A percentile compares a stretch with the other conserved stretches of the same genome.
These are phyloP conservation scores for Chytriomyces sp. DNA, from an alignment of 192 early-diverging fungal genomes.

Conservation along the genomic window DNA sequence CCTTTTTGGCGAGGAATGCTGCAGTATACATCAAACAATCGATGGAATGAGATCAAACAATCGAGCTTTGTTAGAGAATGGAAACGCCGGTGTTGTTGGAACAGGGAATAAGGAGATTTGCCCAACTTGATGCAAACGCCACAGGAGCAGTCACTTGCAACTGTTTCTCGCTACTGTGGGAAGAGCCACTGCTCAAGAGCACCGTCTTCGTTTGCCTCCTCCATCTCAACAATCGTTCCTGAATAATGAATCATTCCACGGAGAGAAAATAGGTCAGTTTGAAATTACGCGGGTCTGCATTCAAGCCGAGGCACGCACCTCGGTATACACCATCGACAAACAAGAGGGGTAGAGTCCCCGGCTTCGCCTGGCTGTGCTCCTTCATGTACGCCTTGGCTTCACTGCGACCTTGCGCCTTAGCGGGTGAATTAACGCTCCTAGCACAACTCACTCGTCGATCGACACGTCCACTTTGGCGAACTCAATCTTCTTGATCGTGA, in stretches of 20 bases:
- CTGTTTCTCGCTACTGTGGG: too few relatives aligned
- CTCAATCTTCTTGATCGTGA: slow-evolving; percentile 17
- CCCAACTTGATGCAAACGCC: too few relatives aligned
- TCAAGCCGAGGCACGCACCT: not conserved
- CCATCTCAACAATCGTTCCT: slow-evolving; percentile 28
- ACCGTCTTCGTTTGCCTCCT: slow-evolving; percentile 24
- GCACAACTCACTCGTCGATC: slow-evolving; percentile 1
- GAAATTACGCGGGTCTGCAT: too few relatives aligned
- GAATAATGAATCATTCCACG: too few relatives aligned
- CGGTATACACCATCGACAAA: slow-evolving; percentile 15
- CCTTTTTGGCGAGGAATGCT: too few relatives aligned
- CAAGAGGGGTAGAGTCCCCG: slow-evolving; percentile 7
- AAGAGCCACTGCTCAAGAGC: not conserved
- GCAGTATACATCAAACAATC: too few relatives aligned
- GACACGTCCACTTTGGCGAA: slow-evolving; percentile 22
- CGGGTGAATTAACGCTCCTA: not conserved
- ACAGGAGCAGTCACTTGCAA: too few relatives aligned
- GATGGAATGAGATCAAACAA: too few relatives aligned
- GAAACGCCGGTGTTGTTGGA: too few relatives aligned
- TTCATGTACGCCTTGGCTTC: slow-evolving; percentile 16
- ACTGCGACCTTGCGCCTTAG: not conserved
- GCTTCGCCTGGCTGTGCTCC: slow-evolving; percentile 8
- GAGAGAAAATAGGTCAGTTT: too few relatives aligned
- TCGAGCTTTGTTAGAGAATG: too few relatives aligned
- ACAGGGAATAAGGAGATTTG: too few relatives aligned